These are phyloP conservation scores for Primulina huaijiensis DNA, from an alignment of 257 asterid genomes.

Conservation along the genomic window DNA sequence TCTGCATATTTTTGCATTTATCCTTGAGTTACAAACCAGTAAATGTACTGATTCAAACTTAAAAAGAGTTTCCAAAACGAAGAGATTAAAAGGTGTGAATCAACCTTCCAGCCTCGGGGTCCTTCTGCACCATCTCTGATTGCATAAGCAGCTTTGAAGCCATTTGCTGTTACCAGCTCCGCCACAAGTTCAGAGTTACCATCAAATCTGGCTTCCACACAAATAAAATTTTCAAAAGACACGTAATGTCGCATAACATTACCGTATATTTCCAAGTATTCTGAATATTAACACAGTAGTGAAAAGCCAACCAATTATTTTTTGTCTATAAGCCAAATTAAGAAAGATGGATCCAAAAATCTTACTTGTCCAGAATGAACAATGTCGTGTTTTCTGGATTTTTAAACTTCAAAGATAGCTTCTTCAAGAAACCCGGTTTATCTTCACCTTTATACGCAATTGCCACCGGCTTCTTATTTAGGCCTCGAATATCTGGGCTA, in stretches of 20 bases:
- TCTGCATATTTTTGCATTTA: not conserved
- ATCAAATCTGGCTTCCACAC: slow-evolving; percentile 95
- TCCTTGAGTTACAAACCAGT: not conserved
- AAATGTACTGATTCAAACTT: not conserved
- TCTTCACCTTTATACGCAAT: slow-evolving; percentile 71
- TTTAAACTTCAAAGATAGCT: slow-evolving; percentile 64
- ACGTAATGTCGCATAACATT: not conserved
- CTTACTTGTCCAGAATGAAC: slow-evolving; percentile 94
- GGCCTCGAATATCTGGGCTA: slow-evolving; percentile 63
- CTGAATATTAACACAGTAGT: too few relatives aligned
- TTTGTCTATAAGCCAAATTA: not conserved
- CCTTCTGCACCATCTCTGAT: slow-evolving; percentile 93
- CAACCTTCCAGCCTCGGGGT: slow-evolving; percentile 60
- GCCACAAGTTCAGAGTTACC: slow-evolving; percentile 98
- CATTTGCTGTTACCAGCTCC: slow-evolving; percentile 84
- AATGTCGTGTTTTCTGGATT: slow-evolving; percentile 82
- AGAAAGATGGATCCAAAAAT: slow-evolving; percentile 22
- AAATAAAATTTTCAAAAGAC: slow-evolving; percentile 12
- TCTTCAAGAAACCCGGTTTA: slow-evolving; percentile 74
- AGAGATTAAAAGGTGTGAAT: not conserved
- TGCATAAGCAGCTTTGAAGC: slow-evolving; percentile 94
- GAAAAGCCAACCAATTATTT: too few relatives aligned
- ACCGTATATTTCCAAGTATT: too few relatives aligned
- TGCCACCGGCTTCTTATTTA: slow-evolving; percentile 73
- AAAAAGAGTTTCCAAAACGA: not conserved